A percentile compares a stretch with the other conserved stretches of the same genome.
These are phyloP conservation scores for Microdochium trichocladiopsis DNA, from an alignment of 2,329 filamentous ascomycete species.

Conservation along the genomic window DNA sequence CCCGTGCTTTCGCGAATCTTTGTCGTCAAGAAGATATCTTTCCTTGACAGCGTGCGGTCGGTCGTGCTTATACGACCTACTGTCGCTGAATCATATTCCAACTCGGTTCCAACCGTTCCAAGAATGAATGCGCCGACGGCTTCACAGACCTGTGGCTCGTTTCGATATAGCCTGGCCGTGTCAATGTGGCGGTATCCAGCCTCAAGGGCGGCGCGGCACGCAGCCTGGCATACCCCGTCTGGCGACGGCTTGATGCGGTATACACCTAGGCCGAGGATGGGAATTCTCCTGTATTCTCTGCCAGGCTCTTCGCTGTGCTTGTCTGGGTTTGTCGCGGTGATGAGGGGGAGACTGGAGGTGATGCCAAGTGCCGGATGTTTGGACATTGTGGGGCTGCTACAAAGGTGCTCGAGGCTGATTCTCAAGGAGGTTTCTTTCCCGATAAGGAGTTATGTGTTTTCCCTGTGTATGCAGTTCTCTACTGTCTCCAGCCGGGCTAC, in stretches of 20 bases:
- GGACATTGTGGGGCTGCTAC: no score
- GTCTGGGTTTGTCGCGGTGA: not conserved
- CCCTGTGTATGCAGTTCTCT: no score
- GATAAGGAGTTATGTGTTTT: no score
- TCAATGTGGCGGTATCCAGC: slow-evolving; percentile 51
- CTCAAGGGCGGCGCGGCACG: slow-evolving; percentile 48
- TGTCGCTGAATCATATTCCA: no score
- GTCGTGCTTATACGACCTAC: no score
- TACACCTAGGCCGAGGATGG: not conserved
- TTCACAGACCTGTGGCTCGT: slow-evolving; percentile 43
- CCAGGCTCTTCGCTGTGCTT: not conserved
- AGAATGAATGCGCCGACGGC: slow-evolving; percentile 38
- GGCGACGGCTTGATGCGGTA: not conserved
- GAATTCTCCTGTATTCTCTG: slow-evolving; percentile 3
- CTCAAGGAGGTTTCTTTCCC: no score
- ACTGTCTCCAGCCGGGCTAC: no score
- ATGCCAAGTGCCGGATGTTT: not conserved
- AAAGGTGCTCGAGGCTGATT: no score
- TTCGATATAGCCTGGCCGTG: slow-evolving; percentile 55
- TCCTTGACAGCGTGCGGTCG: not conserved
- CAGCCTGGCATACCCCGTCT: slow-evolving; percentile 48
- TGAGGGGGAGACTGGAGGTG: not conserved
- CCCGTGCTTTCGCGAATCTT: slow-evolving; percentile 60
- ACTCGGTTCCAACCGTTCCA: slow-evolving; percentile 38
- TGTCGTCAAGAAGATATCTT: slow-evolving; percentile 47